Conservation (phyloP, 1,284 basidiomycete genomes). For the Ceratobasidium sp. region DNA sequence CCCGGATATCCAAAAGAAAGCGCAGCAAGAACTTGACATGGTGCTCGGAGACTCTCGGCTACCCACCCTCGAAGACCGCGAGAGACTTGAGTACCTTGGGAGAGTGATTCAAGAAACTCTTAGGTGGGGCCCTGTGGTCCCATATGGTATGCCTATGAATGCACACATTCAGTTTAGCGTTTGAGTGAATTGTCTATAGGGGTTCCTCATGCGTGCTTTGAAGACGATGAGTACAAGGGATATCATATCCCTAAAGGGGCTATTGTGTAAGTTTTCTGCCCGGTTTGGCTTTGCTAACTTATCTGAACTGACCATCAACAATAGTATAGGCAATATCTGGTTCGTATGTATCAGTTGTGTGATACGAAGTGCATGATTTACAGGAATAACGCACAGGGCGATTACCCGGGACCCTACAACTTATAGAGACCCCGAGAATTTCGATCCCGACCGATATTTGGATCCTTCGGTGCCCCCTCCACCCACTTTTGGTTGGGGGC, state of each 20-base stretch:
- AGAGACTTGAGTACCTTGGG: slow-evolving; percentile 28
- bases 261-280: not conserved
- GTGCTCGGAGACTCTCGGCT: slow-evolving; percentile 22
- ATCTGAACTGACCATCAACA: too few relatives aligned
- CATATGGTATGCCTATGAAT: slow-evolving; percentile 23
- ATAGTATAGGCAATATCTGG: too few relatives aligned
- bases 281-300: not conserved
- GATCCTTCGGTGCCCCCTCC: slow-evolving; percentile 6
- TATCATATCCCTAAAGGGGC: slow-evolving; percentile 51
- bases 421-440: slow-evolving; percentile 11
- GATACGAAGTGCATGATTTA: too few relatives aligned
- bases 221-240: slow-evolving; percentile 50
- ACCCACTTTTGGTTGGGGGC: slow-evolving; percentile 24
- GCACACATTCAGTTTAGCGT: not conserved
- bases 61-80: slow-evolving; percentile 22
- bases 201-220: slow-evolving; percentile 48
- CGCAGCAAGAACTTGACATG: slow-evolving; percentile 27
- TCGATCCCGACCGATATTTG: slow-evolving; percentile 20
- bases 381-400: not conserved
- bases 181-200: slow-evolving; percentile 41
- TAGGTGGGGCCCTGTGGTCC: slow-evolving; percentile 30
- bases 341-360: too few relatives aligned
- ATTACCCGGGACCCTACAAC: slow-evolving; percentile 9
- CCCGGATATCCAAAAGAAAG: slow-evolving; percentile 23
- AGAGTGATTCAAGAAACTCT: slow-evolving; percentile 34